Percentiles rank a stretch among this genome's conserved stretches.
These are phyloP conservation scores for Chlorella variabilis DNA, from an alignment of 163 green algal species.

Conservation along the genomic window DNA sequence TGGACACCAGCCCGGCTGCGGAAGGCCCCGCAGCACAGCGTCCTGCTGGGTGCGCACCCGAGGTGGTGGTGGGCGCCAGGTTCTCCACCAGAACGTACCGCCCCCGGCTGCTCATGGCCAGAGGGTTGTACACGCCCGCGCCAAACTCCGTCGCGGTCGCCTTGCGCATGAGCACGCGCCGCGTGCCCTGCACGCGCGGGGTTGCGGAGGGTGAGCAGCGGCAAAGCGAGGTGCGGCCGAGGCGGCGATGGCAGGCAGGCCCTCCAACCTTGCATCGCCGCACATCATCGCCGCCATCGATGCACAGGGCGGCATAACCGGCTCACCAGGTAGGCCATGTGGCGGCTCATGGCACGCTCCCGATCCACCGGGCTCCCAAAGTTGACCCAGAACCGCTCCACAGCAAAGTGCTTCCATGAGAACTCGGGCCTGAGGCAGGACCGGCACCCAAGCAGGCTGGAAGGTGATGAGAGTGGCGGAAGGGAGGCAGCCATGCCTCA, in stretches of 20 bases:
- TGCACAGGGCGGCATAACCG: too few relatives aligned
- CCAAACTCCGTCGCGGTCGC: neutral
- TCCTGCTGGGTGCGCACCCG: neutral
- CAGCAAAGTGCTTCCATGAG: neutral
- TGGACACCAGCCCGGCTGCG: too few relatives aligned
- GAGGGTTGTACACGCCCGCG: slow-evolving; percentile 27
- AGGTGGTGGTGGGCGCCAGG: slow-evolving; percentile 9
- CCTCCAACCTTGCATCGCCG: too few relatives aligned
- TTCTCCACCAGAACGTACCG: slow-evolving; percentile 32
- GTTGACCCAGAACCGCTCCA: slow-evolving; percentile 30
- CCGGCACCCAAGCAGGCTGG: too few relatives aligned
- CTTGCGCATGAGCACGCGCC: slow-evolving; percentile 12
- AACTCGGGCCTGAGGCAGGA: slow-evolving; percentile 12
- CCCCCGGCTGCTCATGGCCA: slow-evolving; percentile 36
- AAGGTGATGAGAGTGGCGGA: too few relatives aligned
- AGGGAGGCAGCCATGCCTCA: too few relatives aligned
- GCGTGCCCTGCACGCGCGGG: slow-evolving; percentile 17
- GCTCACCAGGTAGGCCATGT: slow-evolving; percentile 32
- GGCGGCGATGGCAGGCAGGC: too few relatives aligned
- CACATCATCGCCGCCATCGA: too few relatives aligned
- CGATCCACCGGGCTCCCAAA: neutral
- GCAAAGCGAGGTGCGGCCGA: too few relatives aligned
- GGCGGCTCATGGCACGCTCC: slow-evolving; percentile 21
- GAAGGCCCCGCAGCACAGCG: too few relatives aligned
- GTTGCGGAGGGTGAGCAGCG: too few relatives aligned